Conservation (phyloP, 2,329 filamentous ascomycete species). For the Sclerotinia nivalis region DNA sequence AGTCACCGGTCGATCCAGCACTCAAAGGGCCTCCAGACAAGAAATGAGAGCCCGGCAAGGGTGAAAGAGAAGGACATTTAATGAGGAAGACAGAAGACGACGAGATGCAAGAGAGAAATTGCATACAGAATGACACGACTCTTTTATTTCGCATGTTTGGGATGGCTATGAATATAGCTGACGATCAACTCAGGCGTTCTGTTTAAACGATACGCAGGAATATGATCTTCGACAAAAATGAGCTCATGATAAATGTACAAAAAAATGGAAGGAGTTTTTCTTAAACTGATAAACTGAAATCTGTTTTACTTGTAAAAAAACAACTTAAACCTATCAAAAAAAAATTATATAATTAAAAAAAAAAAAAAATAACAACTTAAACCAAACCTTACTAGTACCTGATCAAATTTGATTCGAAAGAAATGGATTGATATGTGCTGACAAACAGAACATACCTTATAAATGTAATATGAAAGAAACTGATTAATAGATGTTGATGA, state of each 20-base stretch:
- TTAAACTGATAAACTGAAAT: too few species aligned
- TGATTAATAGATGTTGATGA: too few species aligned
- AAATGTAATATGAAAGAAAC: too few species aligned
- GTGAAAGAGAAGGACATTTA: background rate
- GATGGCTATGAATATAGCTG: too few species aligned
- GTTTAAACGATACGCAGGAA: background rate
- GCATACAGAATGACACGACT: too few species aligned
- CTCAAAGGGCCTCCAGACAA: background rate
- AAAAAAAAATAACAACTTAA: background rate
- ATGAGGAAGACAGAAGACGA: too few species aligned
- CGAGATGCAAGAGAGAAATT: too few species aligned
- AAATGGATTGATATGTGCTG: background rate
- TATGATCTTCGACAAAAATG: too few species aligned
- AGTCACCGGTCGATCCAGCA: background rate
- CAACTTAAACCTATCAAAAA: background rate
- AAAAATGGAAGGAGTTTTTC: background rate
- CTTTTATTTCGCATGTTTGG: too few species aligned
- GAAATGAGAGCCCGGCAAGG: background rate
- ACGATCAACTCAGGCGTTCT: too few species aligned
- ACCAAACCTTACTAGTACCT: background rate
- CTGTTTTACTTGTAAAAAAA: background rate
- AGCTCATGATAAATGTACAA: background rate
- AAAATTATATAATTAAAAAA: too few species aligned
- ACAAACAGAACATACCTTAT: too few species aligned
- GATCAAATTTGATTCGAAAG: background rate